Base-by-base conservation (phyloP, 345 rosid genomes). In the Adansonia digitata region DNA sequence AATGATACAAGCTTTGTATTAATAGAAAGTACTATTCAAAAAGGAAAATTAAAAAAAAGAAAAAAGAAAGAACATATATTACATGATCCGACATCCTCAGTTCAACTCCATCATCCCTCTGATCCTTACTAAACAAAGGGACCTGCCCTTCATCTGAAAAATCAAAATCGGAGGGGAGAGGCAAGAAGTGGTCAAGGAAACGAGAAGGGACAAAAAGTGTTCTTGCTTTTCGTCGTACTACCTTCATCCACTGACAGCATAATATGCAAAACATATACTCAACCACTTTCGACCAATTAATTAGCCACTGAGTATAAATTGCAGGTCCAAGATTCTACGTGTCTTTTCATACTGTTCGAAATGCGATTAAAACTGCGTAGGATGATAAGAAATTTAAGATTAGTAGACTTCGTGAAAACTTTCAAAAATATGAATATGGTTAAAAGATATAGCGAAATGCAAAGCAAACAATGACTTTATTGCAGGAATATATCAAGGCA, bases 361-460 rank as follows among this genome's bases (percentile, higher is more conserved):
- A 72, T n/a, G 69, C 72, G n/a, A 88, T 39, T 46, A 88, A 40
- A 22, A 63, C 92, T 88, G 92, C 87, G 85, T 10, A 67, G 15
- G 15, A 8, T 34, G 42, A n/a, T 22, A 52, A 60, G 10, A 57
- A 57, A 57, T 46, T 69, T 74, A 52, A 77, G 77, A 72, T 8
- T 74, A 34, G n/a, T 48, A 55, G 48, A 77, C 60, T 22, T n/a
- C 14, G 51, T 2, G 17, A 71, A 66, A 37, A 4, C 2, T 67
- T 48, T 63, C 43, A 37, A 67, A 74, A 13, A 27, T 5, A 17
- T 46, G 17, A 69, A 35, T 22, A 24, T 1, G 35, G 62, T 57
- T 57, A 6, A 9, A 45, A 37, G 26, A 43, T 14, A 27, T n/a
- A 15, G 68, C 26, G n/a, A 35, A 48, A 67, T 7, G 55, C 3